Evolutionary conservation across 2,329 filamentous ascomycete genomes (phyloP).

Genomic region (Epichloe festucae): DNA sequence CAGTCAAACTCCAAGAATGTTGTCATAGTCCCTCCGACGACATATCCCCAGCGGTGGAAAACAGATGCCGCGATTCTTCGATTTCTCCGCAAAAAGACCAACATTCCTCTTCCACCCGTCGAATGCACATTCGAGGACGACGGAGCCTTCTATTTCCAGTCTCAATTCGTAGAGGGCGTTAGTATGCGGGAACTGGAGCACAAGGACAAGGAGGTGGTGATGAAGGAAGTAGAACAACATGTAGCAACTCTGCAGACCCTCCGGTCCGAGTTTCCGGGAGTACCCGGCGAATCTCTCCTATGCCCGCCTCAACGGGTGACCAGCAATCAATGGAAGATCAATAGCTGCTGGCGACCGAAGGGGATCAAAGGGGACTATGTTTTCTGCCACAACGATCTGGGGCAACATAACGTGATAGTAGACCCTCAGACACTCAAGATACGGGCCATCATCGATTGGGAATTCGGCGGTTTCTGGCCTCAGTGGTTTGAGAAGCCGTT

Average conservation of each 20-base stretch:
- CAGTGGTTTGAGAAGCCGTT: slow-evolving; percentile 10
- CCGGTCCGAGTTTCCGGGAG: slow-evolving; percentile 6
- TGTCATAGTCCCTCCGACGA: not conserved
- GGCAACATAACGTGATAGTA: slow-evolving; percentile 8
- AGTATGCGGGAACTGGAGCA: slow-evolving; percentile 1
- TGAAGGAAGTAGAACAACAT: slow-evolving; percentile 1
- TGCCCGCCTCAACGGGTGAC: slow-evolving; percentile 6
- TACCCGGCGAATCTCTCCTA: slow-evolving; percentile 6
- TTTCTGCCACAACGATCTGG: slow-evolving; percentile 8
- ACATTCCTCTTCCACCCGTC: slow-evolving; percentile 4
- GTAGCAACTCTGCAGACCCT: not conserved
- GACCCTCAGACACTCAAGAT: slow-evolving; percentile 15
- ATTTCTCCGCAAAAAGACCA: slow-evolving; percentile 3
- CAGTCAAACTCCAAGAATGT: not conserved
- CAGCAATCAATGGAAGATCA: slow-evolving; percentile 4
- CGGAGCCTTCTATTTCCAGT: slow-evolving; percentile 5
- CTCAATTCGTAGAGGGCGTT: slow-evolving; percentile 3
- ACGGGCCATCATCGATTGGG: slow-evolving; percentile 22
- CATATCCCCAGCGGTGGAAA: slow-evolving; percentile 1
- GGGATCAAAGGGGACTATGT: slow-evolving; percentile 5
- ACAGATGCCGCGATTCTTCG: not conserved
- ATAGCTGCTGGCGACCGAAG: slow-evolving; percentile 7
- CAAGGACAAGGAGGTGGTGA: slow-evolving; percentile 2
- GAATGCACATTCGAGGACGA: slow-evolving; percentile 7
- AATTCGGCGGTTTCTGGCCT: slow-evolving; percentile 22